Percentiles rank a stretch among this genome's conserved stretches.
Evolutionary conservation across 345 rosid genomes (phyloP).

Genomic region (Lepidium aucheri): DNA sequence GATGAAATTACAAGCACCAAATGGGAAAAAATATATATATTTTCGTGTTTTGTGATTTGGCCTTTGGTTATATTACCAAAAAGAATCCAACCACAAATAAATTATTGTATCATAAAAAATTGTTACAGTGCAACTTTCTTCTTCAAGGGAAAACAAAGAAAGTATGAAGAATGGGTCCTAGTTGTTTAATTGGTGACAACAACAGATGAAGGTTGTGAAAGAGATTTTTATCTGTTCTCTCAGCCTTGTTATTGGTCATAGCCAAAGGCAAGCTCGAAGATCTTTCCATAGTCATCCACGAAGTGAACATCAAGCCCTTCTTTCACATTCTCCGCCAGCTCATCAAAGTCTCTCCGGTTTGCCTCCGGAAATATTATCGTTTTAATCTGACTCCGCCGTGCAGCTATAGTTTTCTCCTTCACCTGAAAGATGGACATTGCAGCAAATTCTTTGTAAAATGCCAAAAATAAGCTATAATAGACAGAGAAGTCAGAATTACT

Average conservation of each 20-base stretch:
- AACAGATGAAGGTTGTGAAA: neutral
- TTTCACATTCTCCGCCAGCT: constrained; percentile 75
- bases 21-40: neutral
- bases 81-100: neutral
- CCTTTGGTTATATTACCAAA: constrained; percentile 6
- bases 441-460: neutral
- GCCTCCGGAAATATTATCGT: constrained; percentile 85
- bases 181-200: neutral
- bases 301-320: constrained; percentile 95
- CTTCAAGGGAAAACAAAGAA: neutral
- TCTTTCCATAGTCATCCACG: constrained; percentile 64
- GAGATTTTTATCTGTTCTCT: neutral
- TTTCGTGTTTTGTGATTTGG: neutral
- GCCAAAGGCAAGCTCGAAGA: constrained; percentile 55
- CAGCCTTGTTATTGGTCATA: constrained; percentile 25
- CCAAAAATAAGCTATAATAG: neutral
- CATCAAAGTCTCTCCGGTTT: constrained; percentile 87
- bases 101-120: neutral
- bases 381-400: constrained; percentile 82
- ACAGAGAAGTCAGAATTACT: constrained; percentile 21
- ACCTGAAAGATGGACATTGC: constrained; percentile 42
- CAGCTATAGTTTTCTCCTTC: constrained; percentile 93
- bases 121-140: neutral
- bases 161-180: constrained; percentile 14
- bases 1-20: neutral